Percentiles rank a stretch among this genome's conserved stretches.
Conservation (phyloP, 352 stramenopile species). For the Phytophthora fragariaefolia region DNA sequence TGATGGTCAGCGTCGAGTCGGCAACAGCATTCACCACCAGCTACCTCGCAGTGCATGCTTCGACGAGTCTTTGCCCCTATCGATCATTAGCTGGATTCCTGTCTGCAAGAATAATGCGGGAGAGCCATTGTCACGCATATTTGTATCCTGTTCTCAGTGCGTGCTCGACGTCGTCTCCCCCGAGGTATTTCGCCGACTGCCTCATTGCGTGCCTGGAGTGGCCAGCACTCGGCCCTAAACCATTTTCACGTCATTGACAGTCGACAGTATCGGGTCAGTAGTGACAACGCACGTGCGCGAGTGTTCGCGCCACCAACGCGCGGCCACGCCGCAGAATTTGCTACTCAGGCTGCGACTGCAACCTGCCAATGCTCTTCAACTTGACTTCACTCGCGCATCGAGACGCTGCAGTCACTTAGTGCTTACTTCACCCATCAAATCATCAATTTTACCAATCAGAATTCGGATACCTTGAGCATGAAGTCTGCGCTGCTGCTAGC, state of each 20-base stretch:
- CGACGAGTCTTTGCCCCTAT: not conserved
- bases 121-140: not conserved
- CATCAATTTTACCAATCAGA: conserved; percentile 18
- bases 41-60: not conserved
- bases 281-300: not conserved
- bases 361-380: no score
- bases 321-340: not conserved
- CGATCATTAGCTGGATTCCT: not conserved
- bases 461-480: conserved; percentile 25
- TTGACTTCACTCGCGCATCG: no score
- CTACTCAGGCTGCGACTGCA: not conserved
- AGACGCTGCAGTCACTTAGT: no score
- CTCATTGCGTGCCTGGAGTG: not conserved
- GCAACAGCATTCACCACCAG: not conserved
- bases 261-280: not conserved
- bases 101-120: no score
- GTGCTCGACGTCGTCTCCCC: not conserved
- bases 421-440: not conserved
- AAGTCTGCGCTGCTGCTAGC: conserved; percentile 24
- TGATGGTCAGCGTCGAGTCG: not conserved
- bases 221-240: not conserved
- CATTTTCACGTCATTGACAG: conserved; percentile 1
- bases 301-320: not conserved
- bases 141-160: not conserved
- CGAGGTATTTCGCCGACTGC: not conserved